Base-by-base conservation (phyloP, 306 rosid species). In the Datisca glomerata region DNA sequence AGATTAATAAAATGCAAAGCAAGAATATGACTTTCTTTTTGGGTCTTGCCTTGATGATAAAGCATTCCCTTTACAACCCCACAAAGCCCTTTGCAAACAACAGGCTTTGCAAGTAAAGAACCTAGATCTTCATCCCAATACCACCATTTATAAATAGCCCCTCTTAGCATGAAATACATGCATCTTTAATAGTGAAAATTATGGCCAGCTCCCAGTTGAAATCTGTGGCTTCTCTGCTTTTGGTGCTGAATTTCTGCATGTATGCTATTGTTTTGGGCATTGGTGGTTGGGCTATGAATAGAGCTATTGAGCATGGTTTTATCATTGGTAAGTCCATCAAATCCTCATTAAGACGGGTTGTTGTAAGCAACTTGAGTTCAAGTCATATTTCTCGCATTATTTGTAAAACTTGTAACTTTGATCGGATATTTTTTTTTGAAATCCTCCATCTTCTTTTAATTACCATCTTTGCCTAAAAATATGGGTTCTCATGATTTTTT, bases 261-360 rank as follows among this genome's bases (percentile, higher is more conserved):
- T 85, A 80, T 64, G 96, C 56, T 41, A 49, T 91, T 8, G 67
- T 91, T 16, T 55, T 91, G 47, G 96, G 82, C 69, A 75, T 91
- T 46, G 92, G 94, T 23, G 85, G 78, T 17, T 91, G 99, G 99
- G 99, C 99, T 34, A 69, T 85, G 80, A 91, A 91, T 45, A 59
- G 47, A 59, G 94, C 99, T 2, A 84, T 91, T 23, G 92, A 85
- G 44, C 79, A 71, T 27, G 96, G 99, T 10, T 91, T 91, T 35
- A 11, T 66, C 12, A 91, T 91, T 28, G 99, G 98, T 91, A 44
- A 45, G 16, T 28, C 15, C 13, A 36, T 32, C 8, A 2, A 10
- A 4, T 25, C 52, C 21, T n/a, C n/a, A n/a, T n/a, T n/a, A n/a
- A n/a, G n/a, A n/a, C n/a, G n/a, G n/a, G n/a, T n/a, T n/a, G n/a